These are phyloP conservation scores for Cordyceps fumosorosea DNA, from an alignment of 2,329 filamentous ascomycete species.

Conservation along the genomic window DNA sequence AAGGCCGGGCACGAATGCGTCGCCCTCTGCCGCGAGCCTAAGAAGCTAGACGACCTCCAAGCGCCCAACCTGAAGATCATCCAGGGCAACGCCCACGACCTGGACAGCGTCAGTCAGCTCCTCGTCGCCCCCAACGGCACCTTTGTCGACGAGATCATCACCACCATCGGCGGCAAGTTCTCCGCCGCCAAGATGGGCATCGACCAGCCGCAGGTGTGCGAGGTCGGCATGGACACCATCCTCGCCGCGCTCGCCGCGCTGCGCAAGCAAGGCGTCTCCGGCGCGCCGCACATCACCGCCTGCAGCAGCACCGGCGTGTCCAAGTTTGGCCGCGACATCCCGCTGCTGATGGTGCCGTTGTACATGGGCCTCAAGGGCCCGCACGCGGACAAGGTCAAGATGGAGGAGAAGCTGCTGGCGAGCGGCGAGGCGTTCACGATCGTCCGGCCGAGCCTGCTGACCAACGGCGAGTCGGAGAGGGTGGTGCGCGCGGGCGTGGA, in stretches of 20 bases:
- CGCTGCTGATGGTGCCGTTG: conserved; percentile 35
- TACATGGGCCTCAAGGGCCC: conserved; percentile 37
- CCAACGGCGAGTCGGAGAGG: conserved; percentile 22
- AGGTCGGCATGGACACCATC: conserved; percentile 35
- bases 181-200: conserved; percentile 28
- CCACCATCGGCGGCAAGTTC: conserved; percentile 37
- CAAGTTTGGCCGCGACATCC: conserved; percentile 33
- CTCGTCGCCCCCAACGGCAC: conserved; percentile 24
- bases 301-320: conserved; percentile 36
- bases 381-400: conserved; percentile 41
- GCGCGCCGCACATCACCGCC: conserved; percentile 28
- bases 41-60: conserved; percentile 37
- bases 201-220: conserved; percentile 43
- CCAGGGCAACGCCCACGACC: conserved; percentile 42
- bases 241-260: conserved; percentile 31
- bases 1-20: conserved; percentile 39
- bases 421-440: conserved; percentile 29
- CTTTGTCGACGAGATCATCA: conserved; percentile 41
- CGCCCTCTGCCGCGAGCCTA: conserved; percentile 43
- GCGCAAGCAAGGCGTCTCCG: conserved; percentile 21
- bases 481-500: conserved; percentile 34
- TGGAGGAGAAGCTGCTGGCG: conserved; percentile 31
- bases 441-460: conserved; percentile 32
- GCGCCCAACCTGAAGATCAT: conserved; percentile 36
- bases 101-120: conserved; percentile 28